These are phyloP conservation scores for Luffa acutangula DNA, from an alignment of 306 rosid species.

Conservation along the genomic window DNA sequence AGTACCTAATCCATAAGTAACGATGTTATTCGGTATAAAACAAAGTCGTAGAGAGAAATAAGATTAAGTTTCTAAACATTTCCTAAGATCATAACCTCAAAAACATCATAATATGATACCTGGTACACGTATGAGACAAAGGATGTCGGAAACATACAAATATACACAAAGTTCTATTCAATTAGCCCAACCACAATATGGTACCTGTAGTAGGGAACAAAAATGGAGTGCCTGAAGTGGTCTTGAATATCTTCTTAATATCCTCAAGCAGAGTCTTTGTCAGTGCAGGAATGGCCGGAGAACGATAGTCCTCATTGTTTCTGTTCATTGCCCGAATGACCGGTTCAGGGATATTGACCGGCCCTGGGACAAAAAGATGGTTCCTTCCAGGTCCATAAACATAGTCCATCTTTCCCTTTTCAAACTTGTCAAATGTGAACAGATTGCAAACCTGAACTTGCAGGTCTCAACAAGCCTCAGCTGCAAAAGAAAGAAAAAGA, in stretches of 20 bases:
- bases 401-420: constrained; percentile 60
- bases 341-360: constrained; percentile 89
- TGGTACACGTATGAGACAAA: neutral
- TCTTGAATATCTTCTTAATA: constrained; percentile 89
- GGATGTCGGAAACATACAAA: neutral
- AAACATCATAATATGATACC: neutral
- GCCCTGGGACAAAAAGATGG: constrained; percentile 99
- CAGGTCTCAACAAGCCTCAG: constrained; percentile 18
- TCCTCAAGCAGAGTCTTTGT: constrained; percentile 81
- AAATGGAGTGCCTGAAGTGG: constrained; percentile 82
- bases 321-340: constrained; percentile 88
- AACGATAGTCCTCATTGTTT: constrained; percentile 95
- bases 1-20: constrained; percentile 51
- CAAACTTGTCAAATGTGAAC: constrained; percentile 17
- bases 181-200: neutral
- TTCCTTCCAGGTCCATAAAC: constrained; percentile 80
- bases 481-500: constrained; percentile 7
- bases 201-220: constrained; percentile 93
- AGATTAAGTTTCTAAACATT: neutral
- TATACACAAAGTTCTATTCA: neutral
- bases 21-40: neutral
- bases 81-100: neutral
- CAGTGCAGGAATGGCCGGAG: constrained; percentile 92
- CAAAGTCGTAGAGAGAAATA: neutral
- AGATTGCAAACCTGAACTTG: constrained; percentile 12